Conservation (phyloP, 805 yeast species). For the Yueomyces sinensis region DNA sequence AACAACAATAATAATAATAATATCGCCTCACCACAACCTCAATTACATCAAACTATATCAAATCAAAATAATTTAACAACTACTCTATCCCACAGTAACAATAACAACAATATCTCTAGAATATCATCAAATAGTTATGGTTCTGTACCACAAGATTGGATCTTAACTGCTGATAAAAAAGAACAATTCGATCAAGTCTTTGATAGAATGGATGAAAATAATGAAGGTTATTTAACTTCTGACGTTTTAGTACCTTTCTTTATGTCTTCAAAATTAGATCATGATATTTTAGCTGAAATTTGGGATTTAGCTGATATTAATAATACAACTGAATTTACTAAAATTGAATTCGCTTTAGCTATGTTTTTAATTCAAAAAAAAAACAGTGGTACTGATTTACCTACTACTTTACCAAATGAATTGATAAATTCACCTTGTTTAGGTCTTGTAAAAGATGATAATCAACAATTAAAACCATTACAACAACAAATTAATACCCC, state of each 20-base stretch:
- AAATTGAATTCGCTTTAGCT: slow-evolving; percentile 79
- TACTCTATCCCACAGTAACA: slow-evolving; percentile 1
- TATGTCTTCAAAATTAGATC: slow-evolving; percentile 73
- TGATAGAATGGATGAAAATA: slow-evolving; percentile 54
- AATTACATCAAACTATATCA: background rate
- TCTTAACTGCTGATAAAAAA: slow-evolving; percentile 48
- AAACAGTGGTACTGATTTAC: slow-evolving; percentile 42
- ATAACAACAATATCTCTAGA: background rate
- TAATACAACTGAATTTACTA: slow-evolving; percentile 67
- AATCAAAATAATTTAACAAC: slow-evolving; percentile 1
- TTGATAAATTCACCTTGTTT: slow-evolving; percentile 5
- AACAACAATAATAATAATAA: background rate
- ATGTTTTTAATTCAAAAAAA: slow-evolving; percentile 81
- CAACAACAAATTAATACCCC: no score
- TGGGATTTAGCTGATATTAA: slow-evolving; percentile 92
- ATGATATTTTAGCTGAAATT: slow-evolving; percentile 69
- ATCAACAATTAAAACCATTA: no score
- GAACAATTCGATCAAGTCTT: slow-evolving; percentile 70
- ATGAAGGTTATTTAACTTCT: slow-evolving; percentile 52
- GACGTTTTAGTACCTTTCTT: slow-evolving; percentile 78
- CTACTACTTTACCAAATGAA: slow-evolving; percentile 21
- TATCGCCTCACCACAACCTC: slow-evolving; percentile 1
- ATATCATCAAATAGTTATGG: background rate
- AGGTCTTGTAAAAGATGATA: no score
- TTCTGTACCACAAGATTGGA: slow-evolving; percentile 36